Evolutionary conservation across 225 moss, liverwort and hornwort genomes (phyloP).

Genomic region (Polytrichum commune): DNA sequence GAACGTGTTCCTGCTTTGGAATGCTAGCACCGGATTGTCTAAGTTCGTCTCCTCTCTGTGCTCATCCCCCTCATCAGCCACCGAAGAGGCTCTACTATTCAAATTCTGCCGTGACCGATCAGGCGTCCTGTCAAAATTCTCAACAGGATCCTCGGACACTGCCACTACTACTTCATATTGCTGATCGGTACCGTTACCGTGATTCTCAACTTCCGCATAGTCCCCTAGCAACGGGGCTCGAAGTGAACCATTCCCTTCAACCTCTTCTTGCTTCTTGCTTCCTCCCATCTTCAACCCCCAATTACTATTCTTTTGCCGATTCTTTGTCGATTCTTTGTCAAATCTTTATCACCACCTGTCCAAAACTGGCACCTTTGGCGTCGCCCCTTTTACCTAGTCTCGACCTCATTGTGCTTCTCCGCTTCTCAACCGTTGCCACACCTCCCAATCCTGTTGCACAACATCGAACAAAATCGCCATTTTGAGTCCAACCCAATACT

Average conservation of each 20-base stretch:
- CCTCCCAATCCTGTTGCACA: too few relatives aligned
- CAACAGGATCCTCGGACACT: neutral
- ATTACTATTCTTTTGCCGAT: too few relatives aligned
- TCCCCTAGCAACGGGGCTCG: conserved; percentile 30
- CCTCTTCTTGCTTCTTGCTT: conserved; percentile 19
- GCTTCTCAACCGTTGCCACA: too few relatives aligned
- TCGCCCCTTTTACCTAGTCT: too few relatives aligned
- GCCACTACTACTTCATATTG: conserved; percentile 18
- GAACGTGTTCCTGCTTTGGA: conserved; percentile 24
- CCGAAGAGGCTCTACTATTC: neutral
- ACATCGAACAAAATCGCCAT: too few relatives aligned
- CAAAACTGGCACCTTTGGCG: too few relatives aligned
- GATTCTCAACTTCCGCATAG: neutral
- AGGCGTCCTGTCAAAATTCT: conserved; percentile 1
- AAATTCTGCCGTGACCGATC: neutral
- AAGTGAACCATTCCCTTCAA: conserved; percentile 25
- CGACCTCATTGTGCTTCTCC: too few relatives aligned
- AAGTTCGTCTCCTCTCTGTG: conserved; percentile 9
- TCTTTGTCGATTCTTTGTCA: too few relatives aligned
- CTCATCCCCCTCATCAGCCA: neutral
- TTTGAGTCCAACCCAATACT: too few relatives aligned
- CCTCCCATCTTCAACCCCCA: neutral
- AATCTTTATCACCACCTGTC: too few relatives aligned
- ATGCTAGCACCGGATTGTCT: conserved; percentile 17
- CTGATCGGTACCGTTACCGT: neutral